Evolutionary conservation across 2,329 filamentous ascomycete genomes (phyloP).

Genomic region (Cladophialophora yegresii): DNA sequence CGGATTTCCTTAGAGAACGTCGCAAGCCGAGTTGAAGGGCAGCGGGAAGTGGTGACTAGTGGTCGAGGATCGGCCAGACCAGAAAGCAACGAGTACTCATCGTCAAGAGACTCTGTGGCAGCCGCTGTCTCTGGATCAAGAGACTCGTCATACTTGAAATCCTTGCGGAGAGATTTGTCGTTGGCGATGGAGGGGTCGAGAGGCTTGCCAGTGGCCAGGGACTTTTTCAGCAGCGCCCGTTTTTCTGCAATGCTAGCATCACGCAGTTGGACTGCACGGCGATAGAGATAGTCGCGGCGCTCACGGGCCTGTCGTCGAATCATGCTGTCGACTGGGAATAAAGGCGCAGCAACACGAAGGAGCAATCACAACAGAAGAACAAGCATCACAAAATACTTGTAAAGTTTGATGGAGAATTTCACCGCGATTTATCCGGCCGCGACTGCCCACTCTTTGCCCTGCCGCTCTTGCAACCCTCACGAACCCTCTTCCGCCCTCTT

Average conservation of each 20-base stretch:
- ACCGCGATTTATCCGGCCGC: slow-evolving; percentile 15
- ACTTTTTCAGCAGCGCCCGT: slow-evolving; percentile 79
- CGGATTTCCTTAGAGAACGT: slow-evolving; percentile 92
- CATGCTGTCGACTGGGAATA: slow-evolving; percentile 16
- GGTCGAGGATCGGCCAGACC: slow-evolving; percentile 87
- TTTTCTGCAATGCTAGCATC: slow-evolving; percentile 94
- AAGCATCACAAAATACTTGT: neutral
- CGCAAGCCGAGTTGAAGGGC: slow-evolving; percentile 79
- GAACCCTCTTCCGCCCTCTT: slow-evolving; percentile 1
- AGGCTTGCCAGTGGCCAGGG: slow-evolving; percentile 85
- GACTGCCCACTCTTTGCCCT: slow-evolving; percentile 9
- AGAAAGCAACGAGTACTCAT: slow-evolving; percentile 89
- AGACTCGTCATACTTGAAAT: slow-evolving; percentile 93
- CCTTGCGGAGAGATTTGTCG: slow-evolving; percentile 78
- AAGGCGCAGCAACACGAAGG: neutral
- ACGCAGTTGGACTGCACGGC: slow-evolving; percentile 79
- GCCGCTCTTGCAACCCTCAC: neutral
- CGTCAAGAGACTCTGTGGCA: slow-evolving; percentile 78
- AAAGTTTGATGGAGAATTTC: slow-evolving; percentile 24
- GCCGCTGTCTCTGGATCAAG: slow-evolving; percentile 80
- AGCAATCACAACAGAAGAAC: neutral
- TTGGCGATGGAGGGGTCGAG: slow-evolving; percentile 80
- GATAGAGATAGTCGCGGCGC: slow-evolving; percentile 85
- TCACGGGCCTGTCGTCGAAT: slow-evolving; percentile 72
- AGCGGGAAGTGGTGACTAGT: slow-evolving; percentile 85